Evolutionary conservation across 768 basidiomycete species (phyloP).

Genomic region (Serpula lacrymans): DNA sequence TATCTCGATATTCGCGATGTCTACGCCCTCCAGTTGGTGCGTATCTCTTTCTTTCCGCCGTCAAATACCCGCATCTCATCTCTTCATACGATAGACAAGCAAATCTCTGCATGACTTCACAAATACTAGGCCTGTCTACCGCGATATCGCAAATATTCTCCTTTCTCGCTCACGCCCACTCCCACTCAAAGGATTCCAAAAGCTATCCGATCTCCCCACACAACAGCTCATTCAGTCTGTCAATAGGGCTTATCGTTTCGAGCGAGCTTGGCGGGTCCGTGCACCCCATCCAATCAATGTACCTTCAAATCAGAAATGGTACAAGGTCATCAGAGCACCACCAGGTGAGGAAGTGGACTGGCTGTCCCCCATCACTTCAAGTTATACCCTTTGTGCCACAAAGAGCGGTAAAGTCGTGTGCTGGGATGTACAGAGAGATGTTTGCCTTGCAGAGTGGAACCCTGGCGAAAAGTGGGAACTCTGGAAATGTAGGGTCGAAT

Average conservation of each 20-base stretch:
- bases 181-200: constrained; percentile 67
- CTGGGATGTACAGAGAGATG: constrained; percentile 66
- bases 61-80: constrained; percentile 6
- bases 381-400: constrained; percentile 73
- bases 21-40: constrained; percentile 57
- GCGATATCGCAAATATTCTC: constrained; percentile 57
- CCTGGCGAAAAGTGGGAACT: constrained; percentile 56
- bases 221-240: constrained; percentile 60
- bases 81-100: constrained; percentile 49
- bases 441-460: constrained; percentile 66
- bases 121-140: constrained; percentile 65
- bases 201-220: constrained; percentile 62
- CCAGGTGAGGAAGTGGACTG: constrained; percentile 71
- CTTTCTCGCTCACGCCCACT: constrained; percentile 65
- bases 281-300: constrained; percentile 49
- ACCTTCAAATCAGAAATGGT: constrained; percentile 46
- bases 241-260: constrained; percentile 58
- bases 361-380: constrained; percentile 74
- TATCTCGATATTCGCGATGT: constrained; percentile 62
- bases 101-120: constrained; percentile 58
- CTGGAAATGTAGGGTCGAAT: constrained; percentile 78
- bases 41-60: constrained; percentile 18
- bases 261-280: constrained; percentile 58
- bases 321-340: constrained; percentile 64
- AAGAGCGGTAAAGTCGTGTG: constrained; percentile 75